Conservation (phyloP, 306 rosid species). For the Mimosa bimucronata region DNA sequence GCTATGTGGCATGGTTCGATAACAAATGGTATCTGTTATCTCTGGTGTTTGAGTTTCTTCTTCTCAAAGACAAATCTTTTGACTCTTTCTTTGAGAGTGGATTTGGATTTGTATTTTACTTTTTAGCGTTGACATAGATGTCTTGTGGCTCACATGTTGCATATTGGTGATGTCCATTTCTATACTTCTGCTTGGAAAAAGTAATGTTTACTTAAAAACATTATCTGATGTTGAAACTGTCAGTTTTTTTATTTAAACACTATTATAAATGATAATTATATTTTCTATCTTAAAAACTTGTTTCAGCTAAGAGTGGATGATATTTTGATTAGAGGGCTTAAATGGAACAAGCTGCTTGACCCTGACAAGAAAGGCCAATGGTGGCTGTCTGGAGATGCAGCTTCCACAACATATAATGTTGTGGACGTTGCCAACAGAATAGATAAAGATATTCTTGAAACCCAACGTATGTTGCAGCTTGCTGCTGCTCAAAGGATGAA, state of each 20-base stretch:
- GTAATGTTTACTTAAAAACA: not conserved
- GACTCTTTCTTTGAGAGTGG: conserved; percentile 3
- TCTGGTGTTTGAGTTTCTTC: conserved; percentile 16
- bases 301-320: conserved; percentile 77
- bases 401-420: conserved; percentile 54
- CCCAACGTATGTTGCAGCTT: conserved; percentile 82
- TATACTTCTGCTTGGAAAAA: not conserved
- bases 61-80: not conserved
- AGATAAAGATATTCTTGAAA: conserved; percentile 82
- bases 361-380: conserved; percentile 91
- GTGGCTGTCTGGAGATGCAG: conserved; percentile 75
- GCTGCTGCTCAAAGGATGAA: conserved; percentile 95
- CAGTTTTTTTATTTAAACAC: conserved; percentile 25
- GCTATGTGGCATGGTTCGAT: not conserved
- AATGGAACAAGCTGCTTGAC: conserved; percentile 86
- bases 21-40: not conserved
- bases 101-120: conserved; percentile 4
- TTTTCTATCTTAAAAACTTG: conserved; percentile 10
- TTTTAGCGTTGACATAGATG: not conserved
- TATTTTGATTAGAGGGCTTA: conserved; percentile 70
- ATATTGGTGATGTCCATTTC: not conserved
- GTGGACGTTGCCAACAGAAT: conserved; percentile 75
- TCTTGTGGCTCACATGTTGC: not conserved
- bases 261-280: not conserved
- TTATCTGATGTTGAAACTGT: conserved; percentile 9